Base-by-base conservation (phyloP, 371 early-diverging fungal genomes). In the Chytridium lagenaria region DNA sequence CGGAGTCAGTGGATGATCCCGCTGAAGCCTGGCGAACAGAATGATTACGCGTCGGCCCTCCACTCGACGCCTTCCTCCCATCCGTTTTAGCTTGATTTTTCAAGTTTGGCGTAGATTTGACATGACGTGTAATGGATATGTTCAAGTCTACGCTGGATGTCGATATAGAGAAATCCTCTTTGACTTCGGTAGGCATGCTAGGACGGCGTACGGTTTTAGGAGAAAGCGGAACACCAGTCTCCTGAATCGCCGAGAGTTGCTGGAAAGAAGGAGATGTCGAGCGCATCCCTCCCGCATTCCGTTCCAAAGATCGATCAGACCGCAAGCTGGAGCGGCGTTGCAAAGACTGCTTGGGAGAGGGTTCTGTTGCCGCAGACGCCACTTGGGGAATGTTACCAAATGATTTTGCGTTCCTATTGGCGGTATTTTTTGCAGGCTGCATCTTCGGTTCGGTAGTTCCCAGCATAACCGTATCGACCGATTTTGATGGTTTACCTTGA, bases 241-340 rank as follows among this genome's bases (percentile, higher is more conserved):
- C 55, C 26, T 52, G 55, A 52, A 52, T 52, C n/a, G 55, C 12
- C 26, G 55, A 22, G n/a, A 52, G 55, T 26, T 52, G 55, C 23
- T 52, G 55, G 26, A 22, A 52, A 26, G 55, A 52, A 5, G 55
- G 55, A 12, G 55, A 22, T 12, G 44, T 44, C 44, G 44, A 44
- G 5, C 55, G n/a, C 5, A 52, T 26, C 5, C 26, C 5, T 7
- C n/a, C 5, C 12, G n/a, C 26, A 12, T 5, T 52, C 55, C 55
- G 7, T 26, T 52, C 55, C 55, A 52, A 52, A 52, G n/a, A 22
- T 26, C 26, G 12, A 26, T 52, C 55, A 10, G 55, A 52, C 23
- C 26, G 7, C 55, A 15, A 23, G n/a, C n/a, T n/a, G n/a, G n/a
- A n/a, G n/a, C n/a, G n/a, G 12, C 26, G 55, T 26, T 23, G 12